These are phyloP conservation scores for Cyclocybe cylindracea DNA, from an alignment of 768 basidiomycete species.

Conservation along the genomic window DNA sequence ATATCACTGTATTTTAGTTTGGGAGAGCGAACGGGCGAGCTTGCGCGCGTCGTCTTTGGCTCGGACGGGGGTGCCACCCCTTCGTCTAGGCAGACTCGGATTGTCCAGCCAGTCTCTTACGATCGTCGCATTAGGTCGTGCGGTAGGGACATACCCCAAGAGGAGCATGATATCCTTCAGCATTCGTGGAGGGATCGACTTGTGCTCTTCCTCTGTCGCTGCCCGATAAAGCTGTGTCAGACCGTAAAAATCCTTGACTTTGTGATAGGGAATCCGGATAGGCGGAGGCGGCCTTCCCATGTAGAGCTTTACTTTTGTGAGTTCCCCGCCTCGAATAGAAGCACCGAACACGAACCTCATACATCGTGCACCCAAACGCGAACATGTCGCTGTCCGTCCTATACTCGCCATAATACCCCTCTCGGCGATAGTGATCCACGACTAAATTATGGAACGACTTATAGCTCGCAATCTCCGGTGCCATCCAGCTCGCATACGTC, in stretches of 20 bases:
- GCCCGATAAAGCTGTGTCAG: slow-evolving; percentile 9
- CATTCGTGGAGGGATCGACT: slow-evolving; percentile 9
- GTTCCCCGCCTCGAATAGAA: neutral
- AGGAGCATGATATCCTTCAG: neutral
- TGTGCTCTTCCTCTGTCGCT: slow-evolving; percentile 7
- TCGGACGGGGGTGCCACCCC: too few species aligned
- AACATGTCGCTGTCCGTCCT: slow-evolving; percentile 23
- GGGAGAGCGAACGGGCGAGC: too few species aligned
- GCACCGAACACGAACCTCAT: slow-evolving; percentile 13
- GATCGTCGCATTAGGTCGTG: too few species aligned
- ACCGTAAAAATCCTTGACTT: slow-evolving; percentile 5
- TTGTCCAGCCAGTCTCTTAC: too few species aligned
- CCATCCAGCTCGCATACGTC: slow-evolving; percentile 16
- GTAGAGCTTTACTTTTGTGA: slow-evolving; percentile 11
- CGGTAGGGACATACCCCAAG: too few species aligned
- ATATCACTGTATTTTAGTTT: too few species aligned
- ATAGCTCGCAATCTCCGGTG: slow-evolving; percentile 20
- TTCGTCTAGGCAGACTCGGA: too few species aligned
- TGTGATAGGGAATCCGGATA: slow-evolving; percentile 12
- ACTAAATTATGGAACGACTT: slow-evolving; percentile 11
- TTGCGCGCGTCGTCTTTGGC: too few species aligned
- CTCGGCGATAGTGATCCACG: slow-evolving; percentile 19
- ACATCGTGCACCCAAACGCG: slow-evolving; percentile 19
- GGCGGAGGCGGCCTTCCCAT: slow-evolving; percentile 13
- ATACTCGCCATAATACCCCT: slow-evolving; percentile 24